phyloP scores from a whole-genome alignment of 2,329 filamentous ascomycete genomes.

The Aurifilum marmelostoma region DNA sequence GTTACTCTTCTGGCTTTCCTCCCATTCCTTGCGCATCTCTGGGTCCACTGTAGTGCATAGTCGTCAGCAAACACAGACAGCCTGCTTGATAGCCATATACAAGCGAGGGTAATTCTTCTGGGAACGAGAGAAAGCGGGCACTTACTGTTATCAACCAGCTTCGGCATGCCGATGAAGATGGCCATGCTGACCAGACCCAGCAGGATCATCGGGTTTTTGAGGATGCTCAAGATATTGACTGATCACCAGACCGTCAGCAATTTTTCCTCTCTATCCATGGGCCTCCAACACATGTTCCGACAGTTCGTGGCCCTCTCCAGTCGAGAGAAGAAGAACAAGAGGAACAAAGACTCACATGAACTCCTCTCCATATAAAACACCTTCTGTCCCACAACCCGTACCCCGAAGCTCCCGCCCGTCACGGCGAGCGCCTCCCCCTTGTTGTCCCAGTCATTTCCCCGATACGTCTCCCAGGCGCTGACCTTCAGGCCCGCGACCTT shows the following conservation, averaged over 20 bases:
- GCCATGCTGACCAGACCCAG: conserved; percentile 82
- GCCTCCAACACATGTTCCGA: not conserved
- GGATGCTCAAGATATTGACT: conserved; percentile 79
- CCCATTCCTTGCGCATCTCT: conserved; percentile 91
- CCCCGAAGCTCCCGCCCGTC: conserved; percentile 55
- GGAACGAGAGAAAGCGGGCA: conserved; percentile 32
- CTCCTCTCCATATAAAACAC: conserved; percentile 76
- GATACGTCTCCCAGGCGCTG: conserved; percentile 79
- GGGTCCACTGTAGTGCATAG: conserved; percentile 77
- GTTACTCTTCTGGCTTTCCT: conserved; percentile 81
- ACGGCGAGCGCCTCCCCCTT: conserved; percentile 66
- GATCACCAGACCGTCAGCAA: conserved; percentile 19
- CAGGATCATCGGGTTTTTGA: conserved; percentile 97
- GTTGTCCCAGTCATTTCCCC: conserved; percentile 89
- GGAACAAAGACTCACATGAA: conserved; percentile 67
- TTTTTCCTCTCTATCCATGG: not conserved
- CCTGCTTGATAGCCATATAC: too few species aligned
- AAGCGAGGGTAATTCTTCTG: too few species aligned
- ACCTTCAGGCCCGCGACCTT: conserved; percentile 48
- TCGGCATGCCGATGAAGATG: conserved; percentile 90
- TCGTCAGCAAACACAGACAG: not conserved
- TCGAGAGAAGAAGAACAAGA: not conserved
- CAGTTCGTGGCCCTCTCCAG: too few species aligned
- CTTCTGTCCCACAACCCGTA: conserved; percentile 66
- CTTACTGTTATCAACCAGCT: conserved; percentile 93